Conservation (phyloP, 2,329 filamentous ascomycete species). For the Botrytis tulipae region DNA sequence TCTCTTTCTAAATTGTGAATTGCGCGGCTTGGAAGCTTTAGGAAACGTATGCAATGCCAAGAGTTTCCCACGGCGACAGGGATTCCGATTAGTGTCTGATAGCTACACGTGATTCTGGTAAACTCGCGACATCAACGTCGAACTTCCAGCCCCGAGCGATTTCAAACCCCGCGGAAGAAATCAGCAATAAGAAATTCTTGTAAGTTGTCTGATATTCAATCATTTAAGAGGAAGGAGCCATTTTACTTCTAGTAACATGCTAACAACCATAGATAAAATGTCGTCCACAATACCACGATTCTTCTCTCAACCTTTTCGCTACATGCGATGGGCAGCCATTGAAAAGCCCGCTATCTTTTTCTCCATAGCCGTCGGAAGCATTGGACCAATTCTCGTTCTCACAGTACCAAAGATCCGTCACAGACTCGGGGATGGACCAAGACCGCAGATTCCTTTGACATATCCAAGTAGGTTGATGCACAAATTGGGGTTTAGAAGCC, state of each 20-base stretch:
- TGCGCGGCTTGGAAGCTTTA: slow-evolving; percentile 37
- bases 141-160: slow-evolving; percentile 14
- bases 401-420: slow-evolving; percentile 72
- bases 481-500: neutral
- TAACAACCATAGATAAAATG: slow-evolving; percentile 50
- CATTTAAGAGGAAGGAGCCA: neutral
- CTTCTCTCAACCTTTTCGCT: slow-evolving; percentile 79
- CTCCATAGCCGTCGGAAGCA: slow-evolving; percentile 70
- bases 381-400: slow-evolving; percentile 69
- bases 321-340: slow-evolving; percentile 83
- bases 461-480: slow-evolving; percentile 75
- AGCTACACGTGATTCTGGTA: slow-evolving; percentile 26
- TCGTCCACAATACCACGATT: slow-evolving; percentile 66
- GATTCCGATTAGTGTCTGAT: slow-evolving; percentile 19
- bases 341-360: slow-evolving; percentile 91
- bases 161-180: slow-evolving; percentile 1
- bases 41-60: slow-evolving; percentile 41
- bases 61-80: slow-evolving; percentile 24
- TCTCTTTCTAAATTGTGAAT: slow-evolving; percentile 19
- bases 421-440: slow-evolving; percentile 70
- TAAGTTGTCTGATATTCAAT: neutral
- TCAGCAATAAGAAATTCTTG: slow-evolving; percentile 2
- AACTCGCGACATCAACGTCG: slow-evolving; percentile 26
- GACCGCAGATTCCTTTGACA: slow-evolving; percentile 74
- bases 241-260: neutral